phyloP scores from a whole-genome alignment of 345 rosid species.

The Eucalyptus camaldulensis region DNA sequence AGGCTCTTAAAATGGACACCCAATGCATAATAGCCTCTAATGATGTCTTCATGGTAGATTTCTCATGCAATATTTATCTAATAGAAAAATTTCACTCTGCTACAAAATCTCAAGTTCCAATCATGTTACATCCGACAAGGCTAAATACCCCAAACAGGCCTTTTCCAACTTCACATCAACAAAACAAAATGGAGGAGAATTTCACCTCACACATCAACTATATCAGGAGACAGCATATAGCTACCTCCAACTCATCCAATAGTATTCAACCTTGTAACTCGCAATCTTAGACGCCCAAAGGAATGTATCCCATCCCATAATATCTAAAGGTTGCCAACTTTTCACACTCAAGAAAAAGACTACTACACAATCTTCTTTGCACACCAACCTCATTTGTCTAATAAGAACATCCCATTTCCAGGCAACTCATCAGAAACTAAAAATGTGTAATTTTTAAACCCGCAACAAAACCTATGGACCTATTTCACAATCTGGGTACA shows the following conservation, averaged over 20 bases:
- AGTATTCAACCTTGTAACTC: background rate
- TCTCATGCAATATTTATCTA: background rate
- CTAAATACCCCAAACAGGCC: background rate
- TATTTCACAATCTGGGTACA: background rate
- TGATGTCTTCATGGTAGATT: background rate
- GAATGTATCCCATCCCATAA: background rate
- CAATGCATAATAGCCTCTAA: background rate
- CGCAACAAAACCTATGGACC: background rate
- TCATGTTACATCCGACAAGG: background rate
- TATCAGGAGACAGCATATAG: background rate
- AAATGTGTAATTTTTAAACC: background rate
- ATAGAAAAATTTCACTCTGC: background rate
- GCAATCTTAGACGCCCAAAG: background rate
- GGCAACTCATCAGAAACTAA: background rate
- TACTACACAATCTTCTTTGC: background rate
- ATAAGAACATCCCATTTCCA: background rate
- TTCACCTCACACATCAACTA: background rate
- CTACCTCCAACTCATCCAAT: background rate
- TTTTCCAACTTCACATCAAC: background rate
- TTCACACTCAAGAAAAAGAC: background rate
- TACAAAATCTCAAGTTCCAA: background rate
- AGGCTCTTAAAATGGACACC: background rate
- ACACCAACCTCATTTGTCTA: background rate
- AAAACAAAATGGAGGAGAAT: background rate
- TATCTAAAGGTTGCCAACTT: background rate